Percentiles rank a stretch among this genome's conserved stretches.
Evolutionary conservation across 306 rosid species (phyloP).

Genomic region (Herpetospermum pedunculosum): DNA sequence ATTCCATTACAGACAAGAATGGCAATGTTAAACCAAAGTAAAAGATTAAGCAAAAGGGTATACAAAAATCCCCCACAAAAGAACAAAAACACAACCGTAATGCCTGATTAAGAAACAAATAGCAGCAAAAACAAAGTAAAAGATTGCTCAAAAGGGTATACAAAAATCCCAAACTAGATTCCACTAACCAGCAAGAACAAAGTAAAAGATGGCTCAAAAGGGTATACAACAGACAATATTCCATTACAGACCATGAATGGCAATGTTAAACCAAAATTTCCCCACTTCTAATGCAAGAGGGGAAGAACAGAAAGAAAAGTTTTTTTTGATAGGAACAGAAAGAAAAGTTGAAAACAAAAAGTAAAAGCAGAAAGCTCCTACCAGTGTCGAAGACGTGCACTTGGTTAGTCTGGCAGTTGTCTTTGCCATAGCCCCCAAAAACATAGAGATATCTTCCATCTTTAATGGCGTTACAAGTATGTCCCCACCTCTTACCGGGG

Average conservation of each 20-base stretch:
- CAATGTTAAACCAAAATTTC: slow-evolving; percentile 18
- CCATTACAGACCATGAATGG: slow-evolving; percentile 10
- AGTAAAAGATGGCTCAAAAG: too few relatives aligned
- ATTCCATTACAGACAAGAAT: slow-evolving; percentile 5
- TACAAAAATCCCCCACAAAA: too few relatives aligned
- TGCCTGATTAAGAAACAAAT: too few relatives aligned
- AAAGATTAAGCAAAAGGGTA: too few relatives aligned
- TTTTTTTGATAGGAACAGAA: too few relatives aligned
- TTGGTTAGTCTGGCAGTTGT: slow-evolving; percentile 92
- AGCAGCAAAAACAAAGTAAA: not conserved
- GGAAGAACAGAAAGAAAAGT: not conserved
- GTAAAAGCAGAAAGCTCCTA: slow-evolving; percentile 5
- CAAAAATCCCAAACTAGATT: too few relatives aligned
- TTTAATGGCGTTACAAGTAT: slow-evolving; percentile 88
- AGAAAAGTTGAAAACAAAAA: not conserved
- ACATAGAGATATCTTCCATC: slow-evolving; percentile 80
- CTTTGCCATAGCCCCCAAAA: slow-evolving; percentile 89
- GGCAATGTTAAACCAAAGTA: slow-evolving; percentile 21
- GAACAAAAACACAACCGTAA: too few relatives aligned
- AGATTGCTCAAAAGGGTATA: too few relatives aligned
- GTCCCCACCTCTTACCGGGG: slow-evolving; percentile 99
- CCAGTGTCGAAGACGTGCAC: slow-evolving; percentile 90
- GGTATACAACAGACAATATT: slow-evolving; percentile 1
- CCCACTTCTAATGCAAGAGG: not conserved
- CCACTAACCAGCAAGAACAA: too few relatives aligned